Conservation (phyloP, 2,329 filamentous ascomycete species). For the Emmonsiellopsis sp. region DNA sequence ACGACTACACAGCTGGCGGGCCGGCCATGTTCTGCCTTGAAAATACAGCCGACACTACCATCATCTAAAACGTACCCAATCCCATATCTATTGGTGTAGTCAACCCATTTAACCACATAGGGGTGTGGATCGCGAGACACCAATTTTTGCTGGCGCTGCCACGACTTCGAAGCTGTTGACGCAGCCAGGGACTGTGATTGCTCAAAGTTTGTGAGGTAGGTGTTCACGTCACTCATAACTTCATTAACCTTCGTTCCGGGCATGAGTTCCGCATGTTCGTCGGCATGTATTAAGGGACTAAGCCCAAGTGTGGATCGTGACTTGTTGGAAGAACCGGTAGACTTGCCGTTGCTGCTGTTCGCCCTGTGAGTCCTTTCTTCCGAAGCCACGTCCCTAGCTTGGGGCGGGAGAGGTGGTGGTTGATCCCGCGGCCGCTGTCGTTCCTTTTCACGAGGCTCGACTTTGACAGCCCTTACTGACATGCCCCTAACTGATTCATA, state of each 20-base stretch:
- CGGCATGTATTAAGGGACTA: constrained; percentile 27
- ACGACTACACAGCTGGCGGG: constrained; percentile 38
- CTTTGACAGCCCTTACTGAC: neutral
- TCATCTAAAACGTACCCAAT: constrained; percentile 44
- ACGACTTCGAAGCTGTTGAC: constrained; percentile 6
- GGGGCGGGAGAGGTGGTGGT: too few relatives aligned
- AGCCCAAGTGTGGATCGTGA: constrained; percentile 18
- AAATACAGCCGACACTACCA: constrained; percentile 41
- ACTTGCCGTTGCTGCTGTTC: constrained; percentile 3
- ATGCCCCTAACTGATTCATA: neutral
- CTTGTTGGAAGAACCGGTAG: constrained; percentile 6
- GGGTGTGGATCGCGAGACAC: constrained; percentile 27
- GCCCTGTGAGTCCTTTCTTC: neutral
- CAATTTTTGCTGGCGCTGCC: constrained; percentile 19
- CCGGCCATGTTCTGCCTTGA: constrained; percentile 36
- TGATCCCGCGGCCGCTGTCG: neutral
- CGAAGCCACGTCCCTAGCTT: neutral
- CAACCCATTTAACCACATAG: constrained; percentile 44
- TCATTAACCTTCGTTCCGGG: constrained; percentile 30
- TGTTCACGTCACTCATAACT: constrained; percentile 29
- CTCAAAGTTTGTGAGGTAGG: constrained; percentile 28
- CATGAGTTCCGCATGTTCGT: constrained; percentile 27
- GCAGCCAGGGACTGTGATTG: constrained; percentile 13
- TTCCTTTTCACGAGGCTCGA: neutral
- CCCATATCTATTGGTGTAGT: constrained; percentile 43